Conservation (phyloP, 202 grass and related monocot species). For the Setaria viridis region DNA sequence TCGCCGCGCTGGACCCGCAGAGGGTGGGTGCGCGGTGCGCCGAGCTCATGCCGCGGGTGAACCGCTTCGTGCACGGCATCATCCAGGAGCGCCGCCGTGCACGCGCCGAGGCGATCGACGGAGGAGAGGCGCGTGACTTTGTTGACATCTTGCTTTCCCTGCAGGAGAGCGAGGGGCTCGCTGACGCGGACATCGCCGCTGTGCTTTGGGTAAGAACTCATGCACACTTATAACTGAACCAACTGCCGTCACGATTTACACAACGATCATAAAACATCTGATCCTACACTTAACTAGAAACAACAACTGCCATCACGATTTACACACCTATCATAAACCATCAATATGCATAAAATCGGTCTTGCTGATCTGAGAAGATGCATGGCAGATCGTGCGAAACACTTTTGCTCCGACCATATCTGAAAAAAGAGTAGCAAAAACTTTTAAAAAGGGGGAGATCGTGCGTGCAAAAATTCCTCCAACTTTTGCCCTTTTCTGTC, state of each 20-base stretch:
- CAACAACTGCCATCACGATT: not conserved
- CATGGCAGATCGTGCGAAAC: not conserved
- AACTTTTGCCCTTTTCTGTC: not conserved
- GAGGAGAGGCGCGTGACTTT: conserved; percentile 55
- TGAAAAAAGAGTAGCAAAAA: not conserved
- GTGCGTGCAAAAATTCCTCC: conserved; percentile 27
- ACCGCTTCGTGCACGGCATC: conserved; percentile 71
- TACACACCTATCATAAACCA: not conserved
- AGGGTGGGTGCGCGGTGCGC: conserved; percentile 62
- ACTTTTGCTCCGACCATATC: conserved; percentile 37
- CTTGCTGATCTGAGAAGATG: not conserved
- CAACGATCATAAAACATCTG: not conserved
- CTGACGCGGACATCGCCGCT: conserved; percentile 72
- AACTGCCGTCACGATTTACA: not conserved
- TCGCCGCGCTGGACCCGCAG: conserved; percentile 69
- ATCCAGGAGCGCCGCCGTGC: conserved; percentile 54
- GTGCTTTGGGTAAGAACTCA: conserved; percentile 73
- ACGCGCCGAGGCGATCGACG: conserved; percentile 3
- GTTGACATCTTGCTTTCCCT: conserved; percentile 73
- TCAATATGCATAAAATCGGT: not conserved
- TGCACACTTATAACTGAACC: not conserved
- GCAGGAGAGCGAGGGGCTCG: conserved; percentile 67
- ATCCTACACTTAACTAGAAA: not conserved
- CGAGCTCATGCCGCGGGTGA: conserved; percentile 77
- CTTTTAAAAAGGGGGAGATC: not conserved